Base-by-base conservation (phyloP, 345 rosid genomes). In the Corchorus capsularis region DNA sequence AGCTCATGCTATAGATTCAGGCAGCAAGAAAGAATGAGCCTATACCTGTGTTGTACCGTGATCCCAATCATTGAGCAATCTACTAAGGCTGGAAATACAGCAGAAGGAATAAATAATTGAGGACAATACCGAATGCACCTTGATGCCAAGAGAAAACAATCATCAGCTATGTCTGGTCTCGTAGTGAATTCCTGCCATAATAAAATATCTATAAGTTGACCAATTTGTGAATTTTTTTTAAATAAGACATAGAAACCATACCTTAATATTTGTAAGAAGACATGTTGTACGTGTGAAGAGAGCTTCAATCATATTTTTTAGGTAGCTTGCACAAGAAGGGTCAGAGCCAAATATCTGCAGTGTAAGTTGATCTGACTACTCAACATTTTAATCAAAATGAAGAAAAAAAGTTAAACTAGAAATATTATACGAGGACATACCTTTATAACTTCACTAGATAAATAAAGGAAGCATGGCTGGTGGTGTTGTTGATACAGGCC, bases 371-470 rank as follows among this genome's bases (percentile, higher is more conserved):
- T 70, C 68, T 43, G 55, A 15, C 45, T 12, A 77, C 77, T 70
- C 72, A 80, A 61, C 35, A 34, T 46, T n/a, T 34, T 49, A 67
- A 65, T 50, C 13, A 63, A 63, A 69, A 49, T 67, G 61, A 5
- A 72, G 56, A 13, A 4, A 13, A 13, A 27, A 32, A 59, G 17
- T 41, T n/a, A 35, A 53, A 55, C 47, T 22, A 61, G 55, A 37
- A 8, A 32, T 19, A 69, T 65, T 54, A 62, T 77, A 50, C 52
- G 53, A 41, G 66, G 39, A n/a, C 27, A 54, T 73, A 89, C 99
- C 94, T 92, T 96, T 78, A 96, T 96, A 81, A 96, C 99, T 88
- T 96, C 99, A 83, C 99, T 96, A 52, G 98, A 91, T 63, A 96
- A 93, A 78, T 96, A 96, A 59, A 96, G 99, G 88, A 96, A 96